phyloP scores from a whole-genome alignment of 352 stramenopile genomes.

The Phytophthora litchii region DNA sequence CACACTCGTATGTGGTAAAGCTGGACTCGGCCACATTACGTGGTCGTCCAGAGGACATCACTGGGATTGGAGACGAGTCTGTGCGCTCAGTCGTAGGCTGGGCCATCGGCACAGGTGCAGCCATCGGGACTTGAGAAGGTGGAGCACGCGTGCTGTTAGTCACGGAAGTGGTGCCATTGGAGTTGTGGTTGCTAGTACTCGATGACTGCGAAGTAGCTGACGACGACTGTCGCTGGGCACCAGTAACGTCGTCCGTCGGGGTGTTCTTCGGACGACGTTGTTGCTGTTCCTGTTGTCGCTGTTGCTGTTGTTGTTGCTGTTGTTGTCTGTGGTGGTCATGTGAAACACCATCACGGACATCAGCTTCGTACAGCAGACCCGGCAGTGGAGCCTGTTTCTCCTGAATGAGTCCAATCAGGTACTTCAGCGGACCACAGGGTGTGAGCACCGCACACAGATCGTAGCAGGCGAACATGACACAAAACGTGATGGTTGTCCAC shows the following conservation, averaged over 20 bases:
- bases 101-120: slow-evolving; percentile 17
- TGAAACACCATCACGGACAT: slow-evolving; percentile 77
- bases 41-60: slow-evolving; percentile 44
- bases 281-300: slow-evolving; percentile 22
- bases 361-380: slow-evolving; percentile 96
- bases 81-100: slow-evolving; percentile 23
- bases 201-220: slow-evolving; percentile 49
- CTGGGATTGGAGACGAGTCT: slow-evolving; percentile 37
- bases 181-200: slow-evolving; percentile 30
- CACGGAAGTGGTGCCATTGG: slow-evolving; percentile 25
- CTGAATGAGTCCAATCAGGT: slow-evolving; percentile 92
- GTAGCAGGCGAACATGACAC: slow-evolving; percentile 97
- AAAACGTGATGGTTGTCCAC: slow-evolving; percentile 92
- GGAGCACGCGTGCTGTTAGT: slow-evolving; percentile 26
- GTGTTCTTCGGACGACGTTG: slow-evolving; percentile 27
- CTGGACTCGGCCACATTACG: slow-evolving; percentile 77
- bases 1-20: slow-evolving; percentile 80
- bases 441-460: slow-evolving; percentile 98
- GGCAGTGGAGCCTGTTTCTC: slow-evolving; percentile 90
- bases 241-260: slow-evolving; percentile 10
- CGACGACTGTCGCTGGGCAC: slow-evolving; percentile 36
- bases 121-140: slow-evolving; percentile 16
- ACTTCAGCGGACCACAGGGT: slow-evolving; percentile 96
- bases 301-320: slow-evolving; percentile 21
- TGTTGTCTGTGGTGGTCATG: slow-evolving; percentile 46